Base-by-base conservation (phyloP, 2,329 filamentous ascomycete species). In the Xylaria sp. region DNA sequence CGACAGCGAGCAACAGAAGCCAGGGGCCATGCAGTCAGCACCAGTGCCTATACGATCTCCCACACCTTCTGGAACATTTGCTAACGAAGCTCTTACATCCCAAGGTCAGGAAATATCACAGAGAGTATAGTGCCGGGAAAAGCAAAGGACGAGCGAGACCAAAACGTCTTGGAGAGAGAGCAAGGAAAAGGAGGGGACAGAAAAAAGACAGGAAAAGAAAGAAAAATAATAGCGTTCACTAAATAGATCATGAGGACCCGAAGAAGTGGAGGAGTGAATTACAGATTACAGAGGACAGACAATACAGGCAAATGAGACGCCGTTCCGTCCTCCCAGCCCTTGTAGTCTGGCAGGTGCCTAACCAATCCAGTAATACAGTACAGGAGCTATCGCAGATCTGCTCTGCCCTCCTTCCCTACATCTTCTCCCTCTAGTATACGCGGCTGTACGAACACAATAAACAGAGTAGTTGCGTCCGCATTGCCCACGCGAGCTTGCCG, bases 21-120 rank as follows among this genome's bases (percentile, higher is more conserved):
- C 64, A 54, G 73, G 71, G 73, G 74, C 71, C 74, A 75, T 74
- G 72, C 71, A 72, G 73, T 69, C 68, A 65, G 64, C 70, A 63
- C 52, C 50, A 69, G 63, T 65, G 39, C 59, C 65, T 67, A 54
- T 63, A 65, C 71, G 66, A 75, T 72, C 73, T 64, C 67, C 69
- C 66, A 71, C 70, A 72, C 73, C 72, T 74, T 70, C 66, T 67
- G 20, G 52, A 55, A 37, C 62, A 66, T 73, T 73, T 63, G 63
- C 64, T 63, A 72, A 54, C 62, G 69, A 46, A 46, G 6, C 41
- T 46, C 70, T 63, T 56, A 66, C 69, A 67, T 72, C 60, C 63
- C 52, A 48, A 66, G 57, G 28, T 9, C 39, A 65, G 55, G 34
- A 60, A 39, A 52, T 25, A 31, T 60, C 25, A 54, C 31, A 57